Percentiles rank a stretch among this genome's conserved stretches.
phyloP scores from a whole-genome alignment of 257 asterid genomes.

The Ajuga chamaepitys region DNA sequence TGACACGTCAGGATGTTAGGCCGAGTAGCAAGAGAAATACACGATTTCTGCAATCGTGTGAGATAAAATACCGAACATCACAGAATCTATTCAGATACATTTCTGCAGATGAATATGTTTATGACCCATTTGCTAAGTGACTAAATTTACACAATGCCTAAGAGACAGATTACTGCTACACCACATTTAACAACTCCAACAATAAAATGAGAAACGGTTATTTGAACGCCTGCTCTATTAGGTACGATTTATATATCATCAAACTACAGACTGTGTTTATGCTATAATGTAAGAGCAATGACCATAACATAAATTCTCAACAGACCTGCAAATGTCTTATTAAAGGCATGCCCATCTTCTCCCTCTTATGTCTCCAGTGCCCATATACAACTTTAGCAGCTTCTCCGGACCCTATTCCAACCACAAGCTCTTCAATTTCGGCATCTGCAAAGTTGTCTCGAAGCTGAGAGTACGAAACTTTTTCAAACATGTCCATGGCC shows the following conservation, averaged over 20 bases:
- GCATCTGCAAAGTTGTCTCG: conserved; percentile 54
- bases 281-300: conserved; percentile 6
- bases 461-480: conserved; percentile 57
- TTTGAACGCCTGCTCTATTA: neutral
- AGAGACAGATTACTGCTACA: conserved; percentile 1
- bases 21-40: neutral
- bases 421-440: conserved; percentile 59
- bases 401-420: conserved; percentile 43
- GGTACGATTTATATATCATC: neutral
- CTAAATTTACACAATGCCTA: neutral
- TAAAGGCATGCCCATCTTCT: conserved; percentile 69
- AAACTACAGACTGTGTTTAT: neutral
- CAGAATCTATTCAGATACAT: conserved; percentile 1
- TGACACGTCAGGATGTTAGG: neutral
- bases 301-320: neutral
- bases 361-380: conserved; percentile 78
- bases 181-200: neutral
- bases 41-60: neutral
- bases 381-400: conserved; percentile 47
- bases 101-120: neutral
- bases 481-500: conserved; percentile 66
- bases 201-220: neutral
- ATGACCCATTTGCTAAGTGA: neutral
- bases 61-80: neutral
- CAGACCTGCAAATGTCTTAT: conserved; percentile 84